Conservation (phyloP, 1,284 basidiomycete genomes). For the Ustilago xerochloae region DNA sequence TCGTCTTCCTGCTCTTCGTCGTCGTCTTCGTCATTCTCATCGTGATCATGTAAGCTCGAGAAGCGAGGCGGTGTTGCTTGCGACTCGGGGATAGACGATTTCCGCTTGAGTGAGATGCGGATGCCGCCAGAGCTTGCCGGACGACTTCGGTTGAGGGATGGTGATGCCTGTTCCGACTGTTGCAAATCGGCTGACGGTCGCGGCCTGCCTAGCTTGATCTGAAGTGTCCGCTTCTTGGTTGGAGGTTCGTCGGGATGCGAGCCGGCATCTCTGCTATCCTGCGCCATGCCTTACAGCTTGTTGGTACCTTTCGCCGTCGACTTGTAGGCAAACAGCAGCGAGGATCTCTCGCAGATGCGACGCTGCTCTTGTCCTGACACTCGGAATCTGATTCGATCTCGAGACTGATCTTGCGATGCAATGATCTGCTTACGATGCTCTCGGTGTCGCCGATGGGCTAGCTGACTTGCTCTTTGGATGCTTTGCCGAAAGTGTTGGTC, state of each 20-base stretch:
- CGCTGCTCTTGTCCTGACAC: not conserved
- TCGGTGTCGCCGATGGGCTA: not conserved
- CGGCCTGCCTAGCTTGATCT: slow-evolving; percentile 48
- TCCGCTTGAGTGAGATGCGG: slow-evolving; percentile 48
- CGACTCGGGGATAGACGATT: slow-evolving; percentile 18
- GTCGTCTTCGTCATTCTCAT: slow-evolving; percentile 13
- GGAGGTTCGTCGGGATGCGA: slow-evolving; percentile 41
- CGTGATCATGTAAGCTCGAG: slow-evolving; percentile 8
- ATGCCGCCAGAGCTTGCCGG: no score
- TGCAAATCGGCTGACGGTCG: slow-evolving; percentile 10
- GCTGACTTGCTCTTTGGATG: slow-evolving; percentile 1
- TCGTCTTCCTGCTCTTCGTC: slow-evolving; percentile 8
- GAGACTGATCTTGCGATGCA: slow-evolving; percentile 1
- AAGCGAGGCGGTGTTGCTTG: slow-evolving; percentile 20
- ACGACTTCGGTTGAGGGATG: slow-evolving; percentile 35
- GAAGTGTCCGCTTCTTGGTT: slow-evolving; percentile 31
- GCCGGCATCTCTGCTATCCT: slow-evolving; percentile 26
- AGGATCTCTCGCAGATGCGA: no score
- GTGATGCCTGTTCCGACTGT: slow-evolving; percentile 23
- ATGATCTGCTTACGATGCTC: slow-evolving; percentile 4
- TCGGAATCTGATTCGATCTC: not conserved
- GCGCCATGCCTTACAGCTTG: slow-evolving; percentile 24
- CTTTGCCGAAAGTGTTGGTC: slow-evolving; percentile 13
- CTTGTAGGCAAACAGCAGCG: no score
- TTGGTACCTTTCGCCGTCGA: not conserved